Percentiles rank a stretch among this genome's conserved stretches.
Conservation (phyloP, 768 basidiomycete species). For the Podaxis sp. region DNA sequence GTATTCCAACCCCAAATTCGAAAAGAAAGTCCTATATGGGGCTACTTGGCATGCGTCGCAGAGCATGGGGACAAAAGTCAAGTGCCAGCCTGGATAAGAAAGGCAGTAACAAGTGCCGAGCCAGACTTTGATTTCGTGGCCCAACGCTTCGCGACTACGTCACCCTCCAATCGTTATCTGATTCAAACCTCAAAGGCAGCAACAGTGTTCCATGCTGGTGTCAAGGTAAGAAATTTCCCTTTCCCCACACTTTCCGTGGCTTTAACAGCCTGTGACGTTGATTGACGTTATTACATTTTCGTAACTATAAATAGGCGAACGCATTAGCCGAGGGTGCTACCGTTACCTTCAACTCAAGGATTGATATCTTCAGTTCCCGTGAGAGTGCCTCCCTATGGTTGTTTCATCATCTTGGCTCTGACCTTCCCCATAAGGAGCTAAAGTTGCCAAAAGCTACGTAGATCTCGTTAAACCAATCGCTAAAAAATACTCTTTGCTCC, state of each 20-base stretch:
- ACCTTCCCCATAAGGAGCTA: conserved; percentile 16
- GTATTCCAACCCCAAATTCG: conserved; percentile 26
- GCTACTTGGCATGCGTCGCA: conserved; percentile 26
- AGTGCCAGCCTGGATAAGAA: conserved; percentile 26
- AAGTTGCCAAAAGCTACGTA: conserved; percentile 20
- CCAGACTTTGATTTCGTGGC: conserved; percentile 26
- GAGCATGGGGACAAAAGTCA: conserved; percentile 22
- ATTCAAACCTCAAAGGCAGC: conserved; percentile 31
- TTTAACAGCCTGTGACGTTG: background rate
- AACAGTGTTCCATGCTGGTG: conserved; percentile 28
- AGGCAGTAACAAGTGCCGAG: conserved; percentile 20
- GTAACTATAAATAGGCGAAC: conserved; percentile 22
- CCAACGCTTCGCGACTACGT: conserved; percentile 23
- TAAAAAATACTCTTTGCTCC: conserved; percentile 24
- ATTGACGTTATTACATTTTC: background rate
- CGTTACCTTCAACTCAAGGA: conserved; percentile 27
- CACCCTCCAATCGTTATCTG: conserved; percentile 25
- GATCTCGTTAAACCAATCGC: conserved; percentile 26
- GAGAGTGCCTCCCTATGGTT: conserved; percentile 3
- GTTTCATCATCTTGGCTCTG: background rate
- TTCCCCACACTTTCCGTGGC: background rate
- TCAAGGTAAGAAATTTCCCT: conserved; percentile 23
- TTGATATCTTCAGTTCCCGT: conserved; percentile 30
- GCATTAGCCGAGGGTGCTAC: conserved; percentile 28
- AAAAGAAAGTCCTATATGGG: conserved; percentile 28